Evolutionary conservation across 306 rosid genomes (phyloP).

Genomic region (Vigna trinervia): DNA sequence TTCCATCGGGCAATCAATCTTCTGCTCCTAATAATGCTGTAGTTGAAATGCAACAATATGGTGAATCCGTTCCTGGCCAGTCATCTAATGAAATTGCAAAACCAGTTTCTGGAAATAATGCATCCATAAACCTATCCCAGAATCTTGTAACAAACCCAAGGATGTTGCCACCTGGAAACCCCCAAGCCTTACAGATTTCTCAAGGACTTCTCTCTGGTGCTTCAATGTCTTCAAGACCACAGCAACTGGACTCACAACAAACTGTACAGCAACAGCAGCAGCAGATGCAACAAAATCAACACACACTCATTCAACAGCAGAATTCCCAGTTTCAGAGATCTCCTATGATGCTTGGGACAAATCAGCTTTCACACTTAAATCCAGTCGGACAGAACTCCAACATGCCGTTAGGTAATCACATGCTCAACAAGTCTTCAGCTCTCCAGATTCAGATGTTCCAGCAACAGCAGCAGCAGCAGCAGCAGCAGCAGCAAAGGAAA

Average conservation of each 20-base stretch:
- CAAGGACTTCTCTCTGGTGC: slow-evolving; percentile 79
- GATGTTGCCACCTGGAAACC: slow-evolving; percentile 90
- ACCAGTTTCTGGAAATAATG: slow-evolving; percentile 55
- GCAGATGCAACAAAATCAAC: slow-evolving; percentile 74
- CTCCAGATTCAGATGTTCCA: slow-evolving; percentile 67
- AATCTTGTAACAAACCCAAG: slow-evolving; percentile 69
- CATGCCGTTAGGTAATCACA: slow-evolving; percentile 70
- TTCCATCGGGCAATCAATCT: slow-evolving; percentile 61
- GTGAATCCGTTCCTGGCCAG: slow-evolving; percentile 71
- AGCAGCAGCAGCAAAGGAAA: slow-evolving; percentile 77
- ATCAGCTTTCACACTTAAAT: slow-evolving; percentile 70
- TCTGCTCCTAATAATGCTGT: slow-evolving; percentile 56
- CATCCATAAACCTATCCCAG: slow-evolving; percentile 70
- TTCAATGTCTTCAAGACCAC: slow-evolving; percentile 75
- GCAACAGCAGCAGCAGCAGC: slow-evolving; percentile 69
- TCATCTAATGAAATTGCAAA: slow-evolving; percentile 68
- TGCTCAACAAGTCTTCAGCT: slow-evolving; percentile 69
- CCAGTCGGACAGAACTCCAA: slow-evolving; percentile 76
- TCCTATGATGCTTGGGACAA: slow-evolving; percentile 73
- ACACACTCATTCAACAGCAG: slow-evolving; percentile 70
- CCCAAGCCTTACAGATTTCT: slow-evolving; percentile 91
- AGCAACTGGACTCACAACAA: slow-evolving; percentile 75
- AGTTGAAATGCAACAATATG: slow-evolving; percentile 77
- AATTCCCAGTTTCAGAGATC: slow-evolving; percentile 83
- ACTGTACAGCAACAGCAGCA: slow-evolving; percentile 56